Evolutionary conservation across 306 rosid genomes (phyloP), one percentile per base, ranked within the genome.

Genomic region (Hylodesmum podocarpum): DNA sequence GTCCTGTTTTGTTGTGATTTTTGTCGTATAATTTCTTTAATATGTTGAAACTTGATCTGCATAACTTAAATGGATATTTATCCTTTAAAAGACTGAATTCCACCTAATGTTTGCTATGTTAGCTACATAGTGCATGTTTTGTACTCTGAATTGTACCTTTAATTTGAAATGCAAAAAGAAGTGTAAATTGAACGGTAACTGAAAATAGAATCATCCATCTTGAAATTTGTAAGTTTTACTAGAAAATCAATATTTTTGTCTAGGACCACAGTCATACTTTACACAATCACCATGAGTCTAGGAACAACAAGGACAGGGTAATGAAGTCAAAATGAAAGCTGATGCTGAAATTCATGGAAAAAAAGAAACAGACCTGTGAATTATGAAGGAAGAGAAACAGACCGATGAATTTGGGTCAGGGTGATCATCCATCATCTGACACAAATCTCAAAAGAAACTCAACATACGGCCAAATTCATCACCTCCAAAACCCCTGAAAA

Each of bases 1-100:
- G 66, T 72, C 46, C 22, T 64, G 33, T 46, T 75, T 24, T 78
- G 15, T 59, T 50, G 58, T 69, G 75, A 74, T 2, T 61, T 83
- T 57, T 31, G 36, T 68, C 24, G 68, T 66, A 18, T 51, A 46
- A 24, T 68, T 68, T 12, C 53, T 69, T 28, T 37, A 33, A 53
- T 73, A 16, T 73, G 25, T 67, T 72, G 58, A 33, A 55, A 36
- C 44, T 31, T 21, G 77, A 59, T 67, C 37, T 18, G 74, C 44
- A 50, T 74, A 54, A 63, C 7, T 15, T 61, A 70, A 34, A 8
- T 33, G 57, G 65, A 49, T 24, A 73, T 43, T 43, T 54, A 66
- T 55, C 68, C 54, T 66, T 51, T 39, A 14, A 39, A 63, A 79
- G 31, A 22, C 41, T 19, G 21, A 58, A 63, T 47, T 51, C 47